Evolutionary conservation across 2,329 filamentous ascomycete species (phyloP).

Genomic region (Penicillium sp.): DNA sequence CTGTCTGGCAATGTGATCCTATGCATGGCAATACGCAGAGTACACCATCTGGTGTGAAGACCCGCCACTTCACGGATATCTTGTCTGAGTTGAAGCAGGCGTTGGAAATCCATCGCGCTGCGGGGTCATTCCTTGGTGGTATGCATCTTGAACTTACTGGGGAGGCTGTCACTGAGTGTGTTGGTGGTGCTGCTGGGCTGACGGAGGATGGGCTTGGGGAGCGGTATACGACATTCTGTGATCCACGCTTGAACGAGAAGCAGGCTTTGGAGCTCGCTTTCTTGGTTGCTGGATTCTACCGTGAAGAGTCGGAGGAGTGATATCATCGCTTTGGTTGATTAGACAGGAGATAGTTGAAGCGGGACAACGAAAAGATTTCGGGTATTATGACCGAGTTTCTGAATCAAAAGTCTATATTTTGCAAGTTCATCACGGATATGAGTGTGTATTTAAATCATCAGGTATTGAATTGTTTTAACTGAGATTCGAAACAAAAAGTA

Average conservation of each 20-base stretch:
- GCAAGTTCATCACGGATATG: not conserved
- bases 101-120: slow-evolving; percentile 77
- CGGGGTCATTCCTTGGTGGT: slow-evolving; percentile 84
- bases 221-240: slow-evolving; percentile 95
- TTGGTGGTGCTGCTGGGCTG: slow-evolving; percentile 83
- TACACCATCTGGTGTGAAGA: slow-evolving; percentile 81
- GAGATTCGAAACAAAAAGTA: not conserved
- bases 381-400: not conserved
- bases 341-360: not conserved
- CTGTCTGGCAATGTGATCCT: slow-evolving; percentile 98
- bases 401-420: not conserved
- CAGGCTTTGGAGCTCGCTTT: slow-evolving; percentile 95
- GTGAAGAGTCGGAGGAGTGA: slow-evolving; percentile 44
- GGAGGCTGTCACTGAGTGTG: slow-evolving; percentile 93
- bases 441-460: not conserved
- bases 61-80: slow-evolving; percentile 85
- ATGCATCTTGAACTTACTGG: slow-evolving; percentile 95
- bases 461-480: not conserved
- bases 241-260: slow-evolving; percentile 94
- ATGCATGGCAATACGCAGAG: slow-evolving; percentile 83
- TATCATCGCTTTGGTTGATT: not conserved
- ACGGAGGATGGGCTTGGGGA: slow-evolving; percentile 84
- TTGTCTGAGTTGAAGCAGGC: slow-evolving; percentile 82
- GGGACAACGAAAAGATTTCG: not conserved
- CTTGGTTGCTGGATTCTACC: slow-evolving; percentile 80